A percentile compares a stretch with the other conserved stretches of the same genome.
phyloP scores from a whole-genome alignment of 179 eudicot genomes.

The Camellia oleifera region DNA sequence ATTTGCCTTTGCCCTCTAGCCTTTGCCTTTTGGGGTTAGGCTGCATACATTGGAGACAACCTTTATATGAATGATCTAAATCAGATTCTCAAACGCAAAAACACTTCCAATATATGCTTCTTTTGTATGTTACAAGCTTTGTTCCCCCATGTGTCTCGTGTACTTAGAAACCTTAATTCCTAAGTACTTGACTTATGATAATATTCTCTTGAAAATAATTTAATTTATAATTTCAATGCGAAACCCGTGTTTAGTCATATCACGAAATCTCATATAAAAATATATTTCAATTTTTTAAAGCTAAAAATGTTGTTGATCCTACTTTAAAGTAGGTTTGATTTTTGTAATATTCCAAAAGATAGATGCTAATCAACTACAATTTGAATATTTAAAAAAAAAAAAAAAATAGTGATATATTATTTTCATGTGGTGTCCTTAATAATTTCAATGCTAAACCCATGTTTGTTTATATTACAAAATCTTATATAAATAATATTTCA shows the following conservation, averaged over 20 bases:
- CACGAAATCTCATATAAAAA: not conserved
- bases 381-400: not conserved
- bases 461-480: too few relatives aligned
- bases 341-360: constrained; percentile 12
- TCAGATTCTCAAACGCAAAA: constrained; percentile 8
- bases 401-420: not conserved
- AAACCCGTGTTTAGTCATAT: too few relatives aligned
- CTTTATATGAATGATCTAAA: constrained; percentile 8
- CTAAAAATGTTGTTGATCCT: not conserved
- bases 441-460: too few relatives aligned
- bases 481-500: too few relatives aligned
- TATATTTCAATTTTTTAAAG: not conserved
- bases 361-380: not conserved
- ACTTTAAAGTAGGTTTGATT: not conserved
- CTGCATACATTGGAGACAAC: not conserved
- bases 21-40: not conserved
- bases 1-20: not conserved
- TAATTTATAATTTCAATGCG: too few relatives aligned
- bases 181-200: not conserved
- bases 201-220: not conserved
- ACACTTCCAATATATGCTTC: not conserved
- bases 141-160: not conserved
- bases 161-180: not conserved
- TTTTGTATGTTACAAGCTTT: constrained; percentile 5
- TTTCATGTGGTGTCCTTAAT: not conserved